phyloP scores from a whole-genome alignment of 2,329 filamentous ascomycete species.

The Colletotrichum liaoningense region DNA sequence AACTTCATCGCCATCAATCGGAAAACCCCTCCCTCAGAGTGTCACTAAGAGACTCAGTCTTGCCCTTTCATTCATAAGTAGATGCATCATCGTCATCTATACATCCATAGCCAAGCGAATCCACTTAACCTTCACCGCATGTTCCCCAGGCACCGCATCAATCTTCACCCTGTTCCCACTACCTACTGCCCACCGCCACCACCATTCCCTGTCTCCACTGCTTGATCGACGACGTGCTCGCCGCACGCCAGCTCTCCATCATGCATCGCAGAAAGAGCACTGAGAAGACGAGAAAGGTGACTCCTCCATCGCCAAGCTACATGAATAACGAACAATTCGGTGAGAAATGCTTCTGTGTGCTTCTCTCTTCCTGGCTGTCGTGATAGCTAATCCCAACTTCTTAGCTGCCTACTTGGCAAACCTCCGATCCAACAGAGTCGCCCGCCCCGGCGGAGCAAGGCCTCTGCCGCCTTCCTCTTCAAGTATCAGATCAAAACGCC shows the following conservation, averaged over 20 bases:
- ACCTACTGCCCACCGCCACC: background rate
- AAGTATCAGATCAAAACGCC: conserved; percentile 47
- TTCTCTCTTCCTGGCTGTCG: background rate
- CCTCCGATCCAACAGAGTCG: conserved; percentile 75
- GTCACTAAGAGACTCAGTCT: background rate
- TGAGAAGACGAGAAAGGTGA: conserved; percentile 62
- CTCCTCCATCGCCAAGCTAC: conserved; percentile 71
- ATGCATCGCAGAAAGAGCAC: conserved; percentile 43
- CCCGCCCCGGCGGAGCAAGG: conserved; percentile 77
- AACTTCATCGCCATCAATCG: conserved; percentile 22
- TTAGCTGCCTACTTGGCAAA: conserved; percentile 53
- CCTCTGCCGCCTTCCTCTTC: conserved; percentile 60
- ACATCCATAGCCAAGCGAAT: conserved; percentile 16
- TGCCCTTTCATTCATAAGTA: background rate
- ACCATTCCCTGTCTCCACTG: background rate
- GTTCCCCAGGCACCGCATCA: background rate
- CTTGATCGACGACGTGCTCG: background rate
- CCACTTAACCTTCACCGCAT: conserved; percentile 7
- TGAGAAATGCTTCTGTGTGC: conserved; percentile 48
- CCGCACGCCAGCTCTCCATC: background rate
- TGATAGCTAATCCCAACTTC: conserved; percentile 9
- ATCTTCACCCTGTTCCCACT: background rate
- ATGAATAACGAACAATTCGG: conserved; percentile 77
- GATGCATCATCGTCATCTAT: conserved; percentile 18
- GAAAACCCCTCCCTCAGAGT: background rate